Conservation (phyloP, 23 red algal species). For the Cyanidioschyzon merolae region DNA sequence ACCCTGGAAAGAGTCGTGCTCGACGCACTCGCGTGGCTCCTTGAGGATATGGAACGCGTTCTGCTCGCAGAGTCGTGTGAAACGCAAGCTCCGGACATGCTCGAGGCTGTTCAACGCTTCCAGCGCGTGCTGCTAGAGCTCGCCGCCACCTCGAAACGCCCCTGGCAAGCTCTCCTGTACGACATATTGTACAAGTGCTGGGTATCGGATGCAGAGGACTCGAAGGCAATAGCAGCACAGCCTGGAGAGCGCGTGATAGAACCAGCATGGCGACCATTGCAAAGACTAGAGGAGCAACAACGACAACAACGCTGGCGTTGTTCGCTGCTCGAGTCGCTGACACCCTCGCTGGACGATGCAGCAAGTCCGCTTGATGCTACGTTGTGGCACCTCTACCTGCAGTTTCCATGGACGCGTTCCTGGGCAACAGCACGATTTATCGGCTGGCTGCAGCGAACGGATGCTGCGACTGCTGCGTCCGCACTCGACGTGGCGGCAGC, state of each 20-base stretch:
- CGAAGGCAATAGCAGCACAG: no score
- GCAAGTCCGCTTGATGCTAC: background rate
- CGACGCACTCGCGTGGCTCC: background rate
- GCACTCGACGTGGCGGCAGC: background rate
- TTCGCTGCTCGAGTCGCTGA: background rate
- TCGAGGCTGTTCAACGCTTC: background rate
- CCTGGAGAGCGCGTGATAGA: no score
- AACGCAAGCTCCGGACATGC: background rate
- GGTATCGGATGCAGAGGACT: background rate
- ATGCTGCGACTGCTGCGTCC: background rate
- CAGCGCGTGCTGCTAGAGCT: background rate
- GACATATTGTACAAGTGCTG: background rate
- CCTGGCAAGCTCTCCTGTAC: background rate
- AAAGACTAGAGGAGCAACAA: background rate
- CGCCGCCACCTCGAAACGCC: background rate
- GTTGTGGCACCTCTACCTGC: background rate
- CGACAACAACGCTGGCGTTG: background rate
- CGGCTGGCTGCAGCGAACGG: background rate
- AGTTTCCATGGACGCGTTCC: background rate
- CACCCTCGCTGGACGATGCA: background rate
- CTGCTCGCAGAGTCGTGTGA: background rate
- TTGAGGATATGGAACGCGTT: background rate
- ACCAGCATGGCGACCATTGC: no score
- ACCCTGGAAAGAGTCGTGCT: background rate
- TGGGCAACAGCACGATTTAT: background rate